Evolutionary conservation across 169 alveolate species (phyloP).

Genomic region (Plasmodium knowlesi): DNA sequence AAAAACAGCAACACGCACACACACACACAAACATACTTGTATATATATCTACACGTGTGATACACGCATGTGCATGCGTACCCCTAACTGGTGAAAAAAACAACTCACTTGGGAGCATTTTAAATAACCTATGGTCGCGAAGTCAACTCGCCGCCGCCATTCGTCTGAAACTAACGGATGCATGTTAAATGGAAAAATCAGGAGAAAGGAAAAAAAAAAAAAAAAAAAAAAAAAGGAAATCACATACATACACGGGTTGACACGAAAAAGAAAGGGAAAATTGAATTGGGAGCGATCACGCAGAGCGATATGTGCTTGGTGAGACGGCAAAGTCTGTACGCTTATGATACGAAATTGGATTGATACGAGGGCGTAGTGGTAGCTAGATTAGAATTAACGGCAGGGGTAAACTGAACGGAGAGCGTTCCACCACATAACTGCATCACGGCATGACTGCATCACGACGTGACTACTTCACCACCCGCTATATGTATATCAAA

Average conservation of each 20-base stretch:
- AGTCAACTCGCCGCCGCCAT: not conserved
- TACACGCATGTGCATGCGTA: not conserved
- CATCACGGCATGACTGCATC: too few species aligned
- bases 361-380: not conserved
- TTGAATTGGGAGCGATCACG: not conserved
- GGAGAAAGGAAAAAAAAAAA: not conserved
- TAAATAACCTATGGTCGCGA: not conserved
- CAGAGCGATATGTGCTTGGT: not conserved
- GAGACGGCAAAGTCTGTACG: not conserved
- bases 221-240: not conserved
- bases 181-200: not conserved
- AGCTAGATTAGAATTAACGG: too few species aligned
- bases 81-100: not conserved
- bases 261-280: not conserved
- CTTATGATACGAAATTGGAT: not conserved
- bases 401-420: not conserved
- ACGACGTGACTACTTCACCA: not conserved
- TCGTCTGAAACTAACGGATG: not conserved
- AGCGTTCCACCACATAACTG: not conserved
- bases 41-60: not conserved
- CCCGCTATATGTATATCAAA: constrained; percentile 20
- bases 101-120: not conserved
- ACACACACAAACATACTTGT: not conserved
- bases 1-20: not conserved
- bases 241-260: not conserved